A percentile compares a stretch with the other conserved stretches of the same genome.
Conservation (phyloP, 805 yeast genomes). For the Kodamaea fukazawae region DNA sequence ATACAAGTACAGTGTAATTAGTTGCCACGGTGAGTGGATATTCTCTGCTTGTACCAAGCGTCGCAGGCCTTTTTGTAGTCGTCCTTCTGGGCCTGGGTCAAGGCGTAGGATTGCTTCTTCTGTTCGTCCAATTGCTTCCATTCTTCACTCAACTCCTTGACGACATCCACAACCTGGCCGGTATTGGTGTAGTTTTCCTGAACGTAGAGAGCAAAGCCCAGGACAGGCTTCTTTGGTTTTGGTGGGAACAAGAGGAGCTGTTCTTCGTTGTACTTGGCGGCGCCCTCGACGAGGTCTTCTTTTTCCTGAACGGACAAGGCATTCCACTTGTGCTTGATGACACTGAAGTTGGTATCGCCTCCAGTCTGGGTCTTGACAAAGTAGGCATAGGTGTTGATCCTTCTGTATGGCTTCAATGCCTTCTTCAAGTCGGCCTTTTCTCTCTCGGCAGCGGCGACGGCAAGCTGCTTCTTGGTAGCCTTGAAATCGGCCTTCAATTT, state of each 20-base stretch:
- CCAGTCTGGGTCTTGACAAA: conserved; percentile 23
- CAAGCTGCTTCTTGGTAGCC: conserved; percentile 13
- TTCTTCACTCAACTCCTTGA: conserved; percentile 24
- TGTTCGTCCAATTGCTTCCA: conserved; percentile 30
- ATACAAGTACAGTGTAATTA: too few relatives aligned
- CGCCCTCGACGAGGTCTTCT: conserved; percentile 21
- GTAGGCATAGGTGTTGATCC: conserved; percentile 21
- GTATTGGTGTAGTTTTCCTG: conserved; percentile 24
- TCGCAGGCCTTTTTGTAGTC: conserved; percentile 20
- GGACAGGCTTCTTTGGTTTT: conserved; percentile 33
- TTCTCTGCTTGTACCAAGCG: conserved; percentile 32
- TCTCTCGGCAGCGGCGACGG: conserved; percentile 17
- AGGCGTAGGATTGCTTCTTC: conserved; percentile 27
- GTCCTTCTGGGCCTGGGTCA: conserved; percentile 18
- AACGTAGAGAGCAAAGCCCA: conserved; percentile 30
- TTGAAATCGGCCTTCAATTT: conserved; percentile 19
- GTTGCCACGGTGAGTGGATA: conserved; percentile 9
- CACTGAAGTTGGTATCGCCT: conserved; percentile 14
- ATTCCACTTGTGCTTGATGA: conserved; percentile 23
- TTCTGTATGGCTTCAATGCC: conserved; percentile 26
- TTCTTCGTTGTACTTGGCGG: conserved; percentile 29
- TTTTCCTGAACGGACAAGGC: conserved; percentile 28
- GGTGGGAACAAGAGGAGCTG: conserved; percentile 24
- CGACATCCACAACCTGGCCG: conserved; percentile 24
- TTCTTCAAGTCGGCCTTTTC: conserved; percentile 14